These are phyloP conservation scores for Colletotrichum sp. DNA, from an alignment of 2,329 filamentous ascomycete species.

Conservation along the genomic window DNA sequence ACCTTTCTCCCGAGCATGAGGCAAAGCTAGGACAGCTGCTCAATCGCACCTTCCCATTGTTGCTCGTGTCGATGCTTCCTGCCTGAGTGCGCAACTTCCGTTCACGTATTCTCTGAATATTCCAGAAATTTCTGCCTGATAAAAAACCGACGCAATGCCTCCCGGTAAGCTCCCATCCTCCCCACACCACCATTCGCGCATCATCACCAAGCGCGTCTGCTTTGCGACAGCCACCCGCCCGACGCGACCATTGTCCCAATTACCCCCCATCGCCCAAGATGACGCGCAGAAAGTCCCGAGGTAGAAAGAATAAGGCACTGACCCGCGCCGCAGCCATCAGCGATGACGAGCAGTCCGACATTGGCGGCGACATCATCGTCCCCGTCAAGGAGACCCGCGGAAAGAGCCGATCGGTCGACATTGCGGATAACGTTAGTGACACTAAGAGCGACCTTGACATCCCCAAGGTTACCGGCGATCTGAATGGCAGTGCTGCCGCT, in stretches of 20 bases:
- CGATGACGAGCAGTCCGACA: slow-evolving; percentile 39
- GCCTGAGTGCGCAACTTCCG: background rate
- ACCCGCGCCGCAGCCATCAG: slow-evolving; percentile 36
- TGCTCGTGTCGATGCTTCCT: slow-evolving; percentile 4
- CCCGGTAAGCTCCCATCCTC: slow-evolving; percentile 11
- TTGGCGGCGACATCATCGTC: background rate
- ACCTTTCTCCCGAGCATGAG: background rate
- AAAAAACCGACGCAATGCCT: slow-evolving; percentile 6
- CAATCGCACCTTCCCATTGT: background rate
- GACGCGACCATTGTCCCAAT: background rate
- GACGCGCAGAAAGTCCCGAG: background rate
- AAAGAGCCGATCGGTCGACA: slow-evolving; percentile 10
- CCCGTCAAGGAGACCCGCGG: background rate
- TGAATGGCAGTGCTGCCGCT: slow-evolving; percentile 24
- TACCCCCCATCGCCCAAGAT: background rate
- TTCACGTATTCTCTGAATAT: background rate
- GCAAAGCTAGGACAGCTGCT: background rate
- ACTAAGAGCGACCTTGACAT: slow-evolving; percentile 5
- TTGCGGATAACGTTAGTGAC: background rate
- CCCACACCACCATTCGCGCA: background rate
- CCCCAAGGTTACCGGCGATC: background rate
- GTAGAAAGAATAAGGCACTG: background rate
- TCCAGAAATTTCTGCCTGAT: background rate
- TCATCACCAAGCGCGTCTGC: background rate
- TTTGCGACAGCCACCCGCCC: background rate